Percentiles rank a stretch among this genome's conserved stretches.
These are phyloP conservation scores for Evansstolkia leycettana DNA, from an alignment of 495 filamentous ascomycete genomes.

Conservation along the genomic window DNA sequence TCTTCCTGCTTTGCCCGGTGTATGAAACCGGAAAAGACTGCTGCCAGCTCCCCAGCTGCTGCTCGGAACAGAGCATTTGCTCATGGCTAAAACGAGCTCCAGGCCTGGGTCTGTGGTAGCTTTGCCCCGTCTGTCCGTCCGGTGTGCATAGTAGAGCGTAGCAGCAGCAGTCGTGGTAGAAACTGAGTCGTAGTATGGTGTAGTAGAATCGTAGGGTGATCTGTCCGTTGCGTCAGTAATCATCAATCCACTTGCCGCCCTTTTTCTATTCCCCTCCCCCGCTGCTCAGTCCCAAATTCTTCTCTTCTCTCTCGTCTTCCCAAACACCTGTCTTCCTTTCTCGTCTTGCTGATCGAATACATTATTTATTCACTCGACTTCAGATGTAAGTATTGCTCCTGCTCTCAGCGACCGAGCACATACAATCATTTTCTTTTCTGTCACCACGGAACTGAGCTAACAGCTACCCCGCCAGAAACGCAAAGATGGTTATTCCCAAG, in stretches of 20 bases:
- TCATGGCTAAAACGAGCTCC: not conserved
- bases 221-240: conserved; percentile 36
- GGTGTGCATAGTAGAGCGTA: conserved; percentile 15
- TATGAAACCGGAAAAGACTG: conserved; percentile 38
- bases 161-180: no score
- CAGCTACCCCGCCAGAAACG: conserved; percentile 12
- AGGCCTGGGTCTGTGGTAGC: conserved; percentile 1
- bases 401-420: no score
- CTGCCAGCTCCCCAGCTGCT: no score
- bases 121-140: conserved; percentile 19
- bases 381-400: conserved; percentile 1
- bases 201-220: no score
- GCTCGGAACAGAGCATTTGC: not conserved
- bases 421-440: no score
- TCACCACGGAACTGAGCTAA: conserved; percentile 7
- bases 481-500: conserved; percentile 31
- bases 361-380: not conserved
- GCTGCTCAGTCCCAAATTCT: conserved; percentile 10
- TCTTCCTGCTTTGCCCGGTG: conserved; percentile 41
- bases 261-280: conserved; percentile 21
- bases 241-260: conserved; percentile 7
- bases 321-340: conserved; percentile 9
- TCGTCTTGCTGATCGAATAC: conserved; percentile 1
- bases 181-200: no score
- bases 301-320: conserved; percentile 24